Evolutionary conservation across 352 stramenopile species (phyloP), one percentile per base, ranked within the genome.

Genomic region (Globisporangium polare): DNA sequence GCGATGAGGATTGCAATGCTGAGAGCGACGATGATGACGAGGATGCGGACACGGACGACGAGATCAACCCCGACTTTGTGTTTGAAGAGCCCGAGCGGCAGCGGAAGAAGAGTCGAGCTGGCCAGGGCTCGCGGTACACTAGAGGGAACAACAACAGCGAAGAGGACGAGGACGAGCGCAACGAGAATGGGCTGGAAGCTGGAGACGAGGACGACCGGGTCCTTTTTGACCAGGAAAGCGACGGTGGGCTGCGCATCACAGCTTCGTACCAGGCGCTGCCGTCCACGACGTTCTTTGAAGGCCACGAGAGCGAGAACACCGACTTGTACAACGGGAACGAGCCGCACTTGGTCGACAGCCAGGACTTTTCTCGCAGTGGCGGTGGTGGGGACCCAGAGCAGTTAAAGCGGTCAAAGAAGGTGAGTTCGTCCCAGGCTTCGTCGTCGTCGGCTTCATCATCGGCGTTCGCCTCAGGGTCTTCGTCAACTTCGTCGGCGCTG

Each of bases 31-130:
- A 58, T 7, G 17, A 22, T 18, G 39, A 58, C 8, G 24, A 22
- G 10, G 33, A 63, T 5, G 43, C 20, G 17, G 49, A 58, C 24
- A 51, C 35, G 37, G 46, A 63, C 29, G 45, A 62, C 10, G 42
- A 62, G 18, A 29, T 46, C 29, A 57, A 63, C 22, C 58, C 58
- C 3, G 46, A 63, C 31, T 63, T 63, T 27, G 33, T 41, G 47
- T 63, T 63, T 31, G 46, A 63, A 9, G 58, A 63, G 22, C 55
- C 55, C 5, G 55, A 62, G 45, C 31, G 41, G 4, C 41, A 24
- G 12, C 41, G 13, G 42, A 33, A 33, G 13, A 18, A 33, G n/a
- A 58, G 18, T 47, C 42, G 22, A 29, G 18, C 27, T 29, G 29
- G 33, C 5, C 27, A 29, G 5, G 29, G 17, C 27, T 54, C 49